Base-by-base conservation (phyloP, 148 eudicot species). In the Rhododendron molle region DNA sequence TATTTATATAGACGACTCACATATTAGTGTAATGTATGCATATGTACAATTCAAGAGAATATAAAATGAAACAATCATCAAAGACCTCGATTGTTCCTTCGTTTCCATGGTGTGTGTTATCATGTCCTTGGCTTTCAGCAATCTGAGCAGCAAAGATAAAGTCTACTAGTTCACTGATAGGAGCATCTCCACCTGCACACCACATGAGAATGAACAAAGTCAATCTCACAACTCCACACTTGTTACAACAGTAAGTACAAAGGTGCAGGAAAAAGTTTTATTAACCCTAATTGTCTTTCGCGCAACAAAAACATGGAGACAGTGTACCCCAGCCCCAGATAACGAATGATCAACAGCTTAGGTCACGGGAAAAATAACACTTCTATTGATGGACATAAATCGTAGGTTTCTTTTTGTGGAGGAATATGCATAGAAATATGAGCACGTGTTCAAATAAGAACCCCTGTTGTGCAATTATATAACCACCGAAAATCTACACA, bases 71-170 rank as follows among this genome's bases (percentile, higher is more conserved):
- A 72, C 21, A 72, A 86, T 88, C 86, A 47, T 26, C 58, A 50
- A 83, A 86, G 16, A 96, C 97, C 97, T 89, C 87, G 76, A 85
- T 91, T 62, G 76, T 92, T 65, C 78, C 92, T 56, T 47, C 91
- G 82, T 85, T 85, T 60, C 76, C 87, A 82, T 60, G 80, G 78
- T 84, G 50, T 73, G 89, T 86, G 67, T 83, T 84, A 49, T 86
- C 88, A 43, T 72, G 80, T 32, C 89, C 93, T 89, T 78, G 85
- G 80, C 83, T 90, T 87, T 90, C 91, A 86, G 98, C 98, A 72
- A 97, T 90, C 88, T 92, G 92, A 84, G 98, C 92, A 86, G 99
- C 99, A 85, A 91, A 87, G 65, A 97, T 95, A 89, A 93, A 92
- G 90, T 97, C 99, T 84, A 97, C 95, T 34, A 95, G 85, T 84